phyloP scores from a whole-genome alignment of 176 grass and related monocot species.

The Zizania latifolia region DNA sequence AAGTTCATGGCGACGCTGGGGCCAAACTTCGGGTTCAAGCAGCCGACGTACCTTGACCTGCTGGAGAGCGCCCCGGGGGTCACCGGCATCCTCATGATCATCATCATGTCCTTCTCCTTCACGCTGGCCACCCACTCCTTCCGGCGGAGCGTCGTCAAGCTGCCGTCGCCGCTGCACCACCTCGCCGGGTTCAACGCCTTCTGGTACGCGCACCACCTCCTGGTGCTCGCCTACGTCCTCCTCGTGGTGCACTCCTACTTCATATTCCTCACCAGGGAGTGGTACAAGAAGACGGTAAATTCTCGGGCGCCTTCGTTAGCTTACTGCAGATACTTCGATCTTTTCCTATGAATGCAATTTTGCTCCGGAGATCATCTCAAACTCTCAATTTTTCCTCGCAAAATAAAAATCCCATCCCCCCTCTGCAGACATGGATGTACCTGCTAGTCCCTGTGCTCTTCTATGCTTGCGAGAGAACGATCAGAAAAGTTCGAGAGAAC shows the following conservation, averaged over 20 bases:
- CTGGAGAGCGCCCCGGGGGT: conserved; percentile 61
- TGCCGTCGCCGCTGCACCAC: conserved; percentile 85
- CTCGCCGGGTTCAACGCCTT: conserved; percentile 98
- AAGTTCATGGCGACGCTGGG: conserved; percentile 69
- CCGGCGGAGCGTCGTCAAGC: conserved; percentile 79
- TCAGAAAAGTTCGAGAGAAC: conserved; percentile 89
- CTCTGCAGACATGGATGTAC: conserved; percentile 99
- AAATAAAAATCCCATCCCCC: no score
- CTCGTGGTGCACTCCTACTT: conserved; percentile 92
- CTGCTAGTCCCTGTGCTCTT: conserved; percentile 79
- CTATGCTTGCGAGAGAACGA: conserved; percentile 89
- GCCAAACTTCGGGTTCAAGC: conserved; percentile 56
- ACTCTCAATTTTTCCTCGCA: background rate
- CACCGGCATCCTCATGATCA: conserved; percentile 90
- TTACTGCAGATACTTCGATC: background rate
- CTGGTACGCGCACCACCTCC: conserved; percentile 97
- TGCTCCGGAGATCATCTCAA: background rate
- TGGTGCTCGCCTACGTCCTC: conserved; percentile 72
- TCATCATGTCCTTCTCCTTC: conserved; percentile 97
- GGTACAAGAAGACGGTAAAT: conserved; percentile 97
- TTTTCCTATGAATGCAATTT: background rate
- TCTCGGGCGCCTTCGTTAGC: background rate
- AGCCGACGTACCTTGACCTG: conserved; percentile 74
- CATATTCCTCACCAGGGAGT: conserved; percentile 80
- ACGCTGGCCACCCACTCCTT: conserved; percentile 86